phyloP scores from a whole-genome alignment of 495 filamentous ascomycete genomes.

The Penicillium coffeae region DNA sequence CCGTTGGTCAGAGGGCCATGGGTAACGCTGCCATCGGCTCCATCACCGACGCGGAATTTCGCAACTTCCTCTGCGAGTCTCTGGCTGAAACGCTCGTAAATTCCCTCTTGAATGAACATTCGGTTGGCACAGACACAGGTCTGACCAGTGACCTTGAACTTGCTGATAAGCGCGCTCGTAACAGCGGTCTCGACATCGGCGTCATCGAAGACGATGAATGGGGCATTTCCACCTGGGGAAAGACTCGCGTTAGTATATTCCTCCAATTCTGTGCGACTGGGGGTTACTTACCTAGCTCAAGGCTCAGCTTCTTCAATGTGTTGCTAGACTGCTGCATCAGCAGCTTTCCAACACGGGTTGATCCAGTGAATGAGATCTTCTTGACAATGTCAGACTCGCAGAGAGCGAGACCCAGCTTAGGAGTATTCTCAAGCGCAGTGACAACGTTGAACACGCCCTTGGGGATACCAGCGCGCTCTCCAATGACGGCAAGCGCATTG shows the following conservation, averaged over 20 bases:
- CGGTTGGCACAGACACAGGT: conserved; percentile 65
- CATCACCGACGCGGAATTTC: conserved; percentile 63
- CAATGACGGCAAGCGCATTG: conserved; percentile 79
- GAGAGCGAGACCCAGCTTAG: conserved; percentile 65
- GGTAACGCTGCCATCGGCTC: conserved; percentile 58
- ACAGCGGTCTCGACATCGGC: conserved; percentile 64
- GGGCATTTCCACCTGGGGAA: conserved; percentile 87
- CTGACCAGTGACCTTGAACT: conserved; percentile 49
- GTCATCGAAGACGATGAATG: conserved; percentile 82
- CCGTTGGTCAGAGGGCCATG: conserved; percentile 75
- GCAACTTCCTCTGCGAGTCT: conserved; percentile 59
- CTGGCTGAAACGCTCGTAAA: conserved; percentile 30
- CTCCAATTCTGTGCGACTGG: too few relatives aligned
- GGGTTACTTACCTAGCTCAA: conserved; percentile 85
- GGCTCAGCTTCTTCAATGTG: conserved; percentile 80
- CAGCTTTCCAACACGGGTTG: conserved; percentile 77
- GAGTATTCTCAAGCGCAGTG: conserved; percentile 65
- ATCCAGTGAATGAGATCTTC: conserved; percentile 89
- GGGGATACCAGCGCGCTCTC: conserved; percentile 77
- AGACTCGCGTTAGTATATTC: too few relatives aligned
- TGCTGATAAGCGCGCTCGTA: conserved; percentile 60
- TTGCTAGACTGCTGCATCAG: conserved; percentile 77
- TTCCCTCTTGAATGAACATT: conserved; percentile 44
- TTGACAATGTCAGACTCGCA: conserved; percentile 68
- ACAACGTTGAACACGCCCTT: conserved; percentile 82